Evolutionary conservation across 2,329 filamentous ascomycete species (phyloP).

Genomic region (Aspergillus hortae): DNA sequence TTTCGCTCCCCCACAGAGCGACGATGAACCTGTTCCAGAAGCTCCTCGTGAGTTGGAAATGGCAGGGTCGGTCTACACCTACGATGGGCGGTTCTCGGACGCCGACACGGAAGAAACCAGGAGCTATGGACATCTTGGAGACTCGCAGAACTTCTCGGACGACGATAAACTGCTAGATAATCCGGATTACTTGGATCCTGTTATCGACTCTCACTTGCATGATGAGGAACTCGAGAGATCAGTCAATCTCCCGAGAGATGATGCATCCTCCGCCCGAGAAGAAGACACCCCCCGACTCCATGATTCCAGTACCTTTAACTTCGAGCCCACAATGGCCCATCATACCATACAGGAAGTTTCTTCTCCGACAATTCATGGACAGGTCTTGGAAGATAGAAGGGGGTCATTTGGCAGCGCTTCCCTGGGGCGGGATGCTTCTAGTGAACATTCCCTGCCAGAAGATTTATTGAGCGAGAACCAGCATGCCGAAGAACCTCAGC

Average conservation of each 20-base stretch:
- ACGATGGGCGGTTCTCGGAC: conserved; percentile 42
- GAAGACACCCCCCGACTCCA: conserved; percentile 14
- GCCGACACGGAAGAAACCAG: conserved; percentile 36
- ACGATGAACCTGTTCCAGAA: not conserved
- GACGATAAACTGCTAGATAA: conserved; percentile 34
- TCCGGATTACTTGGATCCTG: conserved; percentile 37
- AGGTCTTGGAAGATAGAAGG: not conserved
- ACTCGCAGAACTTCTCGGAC: conserved; percentile 24
- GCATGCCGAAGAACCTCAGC: not conserved
- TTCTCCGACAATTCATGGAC: not conserved
- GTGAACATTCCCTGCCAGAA: conserved; percentile 3
- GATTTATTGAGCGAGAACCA: not conserved
- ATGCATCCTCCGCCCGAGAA: conserved; percentile 9
- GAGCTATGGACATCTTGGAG: conserved; percentile 22
- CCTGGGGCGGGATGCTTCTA: not conserved
- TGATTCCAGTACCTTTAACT: conserved; percentile 12
- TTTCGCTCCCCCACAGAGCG: conserved; percentile 26
- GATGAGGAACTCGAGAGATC: conserved; percentile 30
- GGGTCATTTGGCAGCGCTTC: not conserved
- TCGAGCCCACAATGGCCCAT: conserved; percentile 1
- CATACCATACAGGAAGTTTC: conserved; percentile 6
- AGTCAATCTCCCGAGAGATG: conserved; percentile 10
- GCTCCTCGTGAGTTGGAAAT: conserved; percentile 15
- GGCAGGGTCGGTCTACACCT: conserved; percentile 31
- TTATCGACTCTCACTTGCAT: conserved; percentile 33